Evolutionary conservation across 257 asterid species (phyloP).

Genomic region (Solanum dulcamara): DNA sequence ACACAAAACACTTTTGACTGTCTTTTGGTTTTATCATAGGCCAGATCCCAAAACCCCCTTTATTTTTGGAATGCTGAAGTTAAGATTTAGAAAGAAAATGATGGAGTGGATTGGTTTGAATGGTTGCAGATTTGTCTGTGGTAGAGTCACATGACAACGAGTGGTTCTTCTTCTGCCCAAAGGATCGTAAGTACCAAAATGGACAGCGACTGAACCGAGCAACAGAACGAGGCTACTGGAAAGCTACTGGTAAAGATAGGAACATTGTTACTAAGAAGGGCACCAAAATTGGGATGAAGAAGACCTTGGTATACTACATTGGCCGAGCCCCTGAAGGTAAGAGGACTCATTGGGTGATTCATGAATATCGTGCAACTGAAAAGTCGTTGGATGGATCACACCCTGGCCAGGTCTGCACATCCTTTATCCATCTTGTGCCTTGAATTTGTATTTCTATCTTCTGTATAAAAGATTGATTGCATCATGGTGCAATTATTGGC

Average conservation of each 20-base stretch:
- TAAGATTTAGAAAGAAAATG: not conserved
- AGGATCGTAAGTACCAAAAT: slow-evolving; percentile 92
- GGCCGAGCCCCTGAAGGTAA: slow-evolving; percentile 98
- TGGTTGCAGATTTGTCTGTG: slow-evolving; percentile 71
- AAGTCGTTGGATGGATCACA: slow-evolving; percentile 84
- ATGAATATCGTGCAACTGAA: slow-evolving; percentile 88
- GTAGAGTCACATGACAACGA: slow-evolving; percentile 71
- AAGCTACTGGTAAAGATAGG: slow-evolving; percentile 97
- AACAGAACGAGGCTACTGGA: slow-evolving; percentile 86
- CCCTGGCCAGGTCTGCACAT: slow-evolving; percentile 75
- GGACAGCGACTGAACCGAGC: slow-evolving; percentile 92
- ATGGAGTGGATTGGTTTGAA: not conserved
- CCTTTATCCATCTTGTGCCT: not conserved
- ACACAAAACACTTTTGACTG: not conserved
- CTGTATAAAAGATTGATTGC: not conserved
- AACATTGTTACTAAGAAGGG: slow-evolving; percentile 63
- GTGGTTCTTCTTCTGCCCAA: slow-evolving; percentile 99
- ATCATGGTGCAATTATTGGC: not conserved
- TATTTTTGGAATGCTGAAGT: not conserved
- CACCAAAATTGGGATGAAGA: slow-evolving; percentile 77
- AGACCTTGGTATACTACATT: slow-evolving; percentile 72
- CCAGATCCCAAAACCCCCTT: not conserved
- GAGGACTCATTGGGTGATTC: slow-evolving; percentile 95
- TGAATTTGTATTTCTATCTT: not conserved
- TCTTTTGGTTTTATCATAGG: not conserved